phyloP scores from a whole-genome alignment of 2,329 filamentous ascomycete genomes.

The Cytospora paraplurivora region DNA sequence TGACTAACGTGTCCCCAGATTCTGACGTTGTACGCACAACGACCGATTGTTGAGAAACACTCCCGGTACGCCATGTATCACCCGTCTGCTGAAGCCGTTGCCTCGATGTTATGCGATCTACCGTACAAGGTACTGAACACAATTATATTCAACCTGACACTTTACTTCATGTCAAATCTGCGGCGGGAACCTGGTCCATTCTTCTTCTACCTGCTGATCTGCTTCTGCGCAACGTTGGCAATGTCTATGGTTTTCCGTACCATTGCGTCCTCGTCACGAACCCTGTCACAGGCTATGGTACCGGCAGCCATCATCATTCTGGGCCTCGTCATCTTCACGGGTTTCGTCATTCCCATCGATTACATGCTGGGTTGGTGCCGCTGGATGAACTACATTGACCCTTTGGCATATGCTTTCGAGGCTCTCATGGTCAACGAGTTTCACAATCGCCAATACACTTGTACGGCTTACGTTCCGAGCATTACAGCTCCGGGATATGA shows the following conservation, averaged over 20 bases:
- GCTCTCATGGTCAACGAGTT: conserved; percentile 85
- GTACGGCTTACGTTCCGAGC: conserved; percentile 50
- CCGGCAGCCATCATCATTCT: conserved; percentile 64
- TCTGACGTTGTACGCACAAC: conserved; percentile 82
- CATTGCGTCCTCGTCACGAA: conserved; percentile 75
- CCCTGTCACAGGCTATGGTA: conserved; percentile 65
- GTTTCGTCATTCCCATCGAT: conserved; percentile 64
- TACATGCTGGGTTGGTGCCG: conserved; percentile 81
- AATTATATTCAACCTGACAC: conserved; percentile 73
- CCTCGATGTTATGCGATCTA: conserved; percentile 83
- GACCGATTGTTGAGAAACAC: conserved; percentile 91
- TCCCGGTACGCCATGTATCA: conserved; percentile 85
- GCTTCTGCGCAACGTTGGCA: conserved; percentile 69
- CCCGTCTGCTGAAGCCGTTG: conserved; percentile 83
- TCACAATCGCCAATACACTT: conserved; percentile 60
- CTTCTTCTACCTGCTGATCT: conserved; percentile 83
- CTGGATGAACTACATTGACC: conserved; percentile 83
- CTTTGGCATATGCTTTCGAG: conserved; percentile 80
- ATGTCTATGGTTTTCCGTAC: conserved; percentile 89
- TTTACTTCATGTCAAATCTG: conserved; percentile 89
- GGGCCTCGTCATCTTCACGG: conserved; percentile 69
- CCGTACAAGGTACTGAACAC: conserved; percentile 79
- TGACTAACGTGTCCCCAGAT: conserved; percentile 53
- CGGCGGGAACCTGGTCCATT: conserved; percentile 73
- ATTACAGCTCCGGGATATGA: conserved; percentile 40